Conservation (phyloP, 2,329 filamentous ascomycete species). For the Capronia americana region DNA sequence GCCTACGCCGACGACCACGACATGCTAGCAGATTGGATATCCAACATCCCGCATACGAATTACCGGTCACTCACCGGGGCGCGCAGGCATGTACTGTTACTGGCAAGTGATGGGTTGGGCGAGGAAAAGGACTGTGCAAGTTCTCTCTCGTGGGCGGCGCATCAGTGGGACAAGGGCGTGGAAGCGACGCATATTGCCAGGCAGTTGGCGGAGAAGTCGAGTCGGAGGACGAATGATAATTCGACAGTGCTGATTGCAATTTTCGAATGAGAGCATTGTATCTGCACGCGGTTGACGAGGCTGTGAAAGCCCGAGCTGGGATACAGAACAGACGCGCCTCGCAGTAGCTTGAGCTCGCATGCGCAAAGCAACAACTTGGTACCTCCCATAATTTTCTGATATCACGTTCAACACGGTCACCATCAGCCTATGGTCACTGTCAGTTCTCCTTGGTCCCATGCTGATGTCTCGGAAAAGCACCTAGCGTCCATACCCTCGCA, state of each 20-base stretch:
- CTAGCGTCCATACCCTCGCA: too few species aligned
- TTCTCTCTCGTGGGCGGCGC: not conserved
- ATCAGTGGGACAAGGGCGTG: not conserved
- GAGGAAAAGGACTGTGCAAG: not conserved
- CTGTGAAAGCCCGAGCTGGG: not conserved
- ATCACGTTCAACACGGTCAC: not conserved
- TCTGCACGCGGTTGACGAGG: not conserved
- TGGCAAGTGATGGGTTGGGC: constrained; percentile 1
- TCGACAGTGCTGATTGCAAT: not conserved
- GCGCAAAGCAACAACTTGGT: not conserved
- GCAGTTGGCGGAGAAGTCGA: constrained; percentile 2
- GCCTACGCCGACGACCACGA: not conserved
- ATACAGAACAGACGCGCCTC: not conserved
- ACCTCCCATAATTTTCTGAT: not conserved
- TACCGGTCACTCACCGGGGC: not conserved
- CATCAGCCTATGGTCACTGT: not conserved
- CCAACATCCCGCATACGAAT: constrained; percentile 3
- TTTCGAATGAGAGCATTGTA: not conserved
- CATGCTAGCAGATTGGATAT: constrained; percentile 6
- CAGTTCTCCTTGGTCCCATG: not conserved
- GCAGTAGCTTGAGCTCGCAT: too few species aligned
- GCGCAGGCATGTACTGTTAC: not conserved
- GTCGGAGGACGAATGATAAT: not conserved
- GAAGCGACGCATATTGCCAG: not conserved
- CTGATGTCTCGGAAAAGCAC: not conserved